Evolutionary conservation across 352 stramenopile genomes (phyloP), one percentile per base, ranked within the genome.

Genomic region (Pythium biforme): DNA sequence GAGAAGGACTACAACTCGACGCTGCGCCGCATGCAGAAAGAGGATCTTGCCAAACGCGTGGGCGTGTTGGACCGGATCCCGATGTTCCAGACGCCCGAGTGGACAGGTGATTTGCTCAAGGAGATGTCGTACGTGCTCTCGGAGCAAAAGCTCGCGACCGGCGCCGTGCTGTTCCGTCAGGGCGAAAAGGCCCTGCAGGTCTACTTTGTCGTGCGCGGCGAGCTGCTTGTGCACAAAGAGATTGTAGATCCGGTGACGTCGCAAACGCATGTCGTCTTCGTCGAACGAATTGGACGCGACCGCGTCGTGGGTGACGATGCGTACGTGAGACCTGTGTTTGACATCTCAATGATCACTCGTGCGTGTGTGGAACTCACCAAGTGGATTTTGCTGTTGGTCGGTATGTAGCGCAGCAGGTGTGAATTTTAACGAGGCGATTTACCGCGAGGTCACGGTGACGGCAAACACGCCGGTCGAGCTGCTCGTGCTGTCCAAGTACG

Each of bases 1-100:
- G 83, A 89, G 59, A 75, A 77, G 10, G 83, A 92, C 65, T 90
- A 92, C 69, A 90, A 88, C 45, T 61, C 77, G 9, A 90, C 80
- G 15, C 65, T 90, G 26, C 73, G 80, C 0, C 73, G 80, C 0
- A 79, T 89, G 74, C 83, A 92, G 59, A 87, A 89, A 46, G 77
- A 88, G 51, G 79, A 90, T 54, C 72, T 90, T 51, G 55, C 70
- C 9, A 81, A 82, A 47, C 79, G 83, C 10, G 70, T 87, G 25
- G 77, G 66, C 1, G 73, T 86, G 27, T 54, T 92, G 5, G 79
- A 89, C 62, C 64, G 79, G 27, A 90, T 92, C 34, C 69, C 77
- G 11, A 81, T 88, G 62, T 90, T 92, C 33, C 83, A 92, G 66
- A 88, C 77, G 1, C 76, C 80, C 11, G 81, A 86, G 54, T 92